A percentile compares a stretch with the other conserved stretches of the same genome.
Evolutionary conservation across 495 filamentous ascomycete genomes (phyloP).

Genomic region (Penicillium roqueforti): DNA sequence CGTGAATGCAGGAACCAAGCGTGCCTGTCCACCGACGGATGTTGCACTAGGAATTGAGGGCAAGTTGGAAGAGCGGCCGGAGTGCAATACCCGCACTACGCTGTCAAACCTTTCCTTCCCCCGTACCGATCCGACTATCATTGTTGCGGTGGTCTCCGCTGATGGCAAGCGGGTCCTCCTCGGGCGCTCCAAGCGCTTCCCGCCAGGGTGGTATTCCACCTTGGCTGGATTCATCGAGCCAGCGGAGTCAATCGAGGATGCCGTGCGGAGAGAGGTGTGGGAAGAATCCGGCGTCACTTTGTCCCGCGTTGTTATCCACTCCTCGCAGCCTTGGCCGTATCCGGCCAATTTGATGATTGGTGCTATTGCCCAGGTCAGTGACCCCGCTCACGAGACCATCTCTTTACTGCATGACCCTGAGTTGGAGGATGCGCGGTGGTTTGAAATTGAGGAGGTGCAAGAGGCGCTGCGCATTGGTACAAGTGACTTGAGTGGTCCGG

Average conservation of each 20-base stretch:
- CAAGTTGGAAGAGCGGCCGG: constrained; percentile 48
- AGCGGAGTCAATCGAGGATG: constrained; percentile 90
- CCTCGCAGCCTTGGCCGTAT: constrained; percentile 88
- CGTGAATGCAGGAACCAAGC: constrained; percentile 85
- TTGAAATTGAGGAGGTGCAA: constrained; percentile 55
- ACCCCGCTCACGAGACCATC: constrained; percentile 74
- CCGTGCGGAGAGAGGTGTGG: constrained; percentile 92
- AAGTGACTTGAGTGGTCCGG: constrained; percentile 61
- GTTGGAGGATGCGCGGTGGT: constrained; percentile 86
- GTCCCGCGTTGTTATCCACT: constrained; percentile 86
- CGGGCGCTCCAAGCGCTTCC: constrained; percentile 80
- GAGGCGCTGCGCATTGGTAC: constrained; percentile 57
- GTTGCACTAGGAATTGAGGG: constrained; percentile 37
- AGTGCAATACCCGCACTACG: constrained; percentile 65
- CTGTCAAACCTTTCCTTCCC: constrained; percentile 84
- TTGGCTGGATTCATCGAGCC: constrained; percentile 95
- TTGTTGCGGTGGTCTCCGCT: constrained; percentile 80
- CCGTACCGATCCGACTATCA: constrained; percentile 91
- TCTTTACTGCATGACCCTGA: constrained; percentile 84
- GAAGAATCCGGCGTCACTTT: constrained; percentile 85
- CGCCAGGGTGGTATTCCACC: constrained; percentile 79
- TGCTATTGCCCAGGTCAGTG: constrained; percentile 74
- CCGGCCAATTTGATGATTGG: constrained; percentile 95
- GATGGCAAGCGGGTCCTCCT: constrained; percentile 75
- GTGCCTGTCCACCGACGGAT: constrained; percentile 81